Percentiles rank a stretch among this genome's conserved stretches.
These are phyloP conservation scores for Lactarius deliciosus DNA, from an alignment of 768 basidiomycete species.

Conservation along the genomic window DNA sequence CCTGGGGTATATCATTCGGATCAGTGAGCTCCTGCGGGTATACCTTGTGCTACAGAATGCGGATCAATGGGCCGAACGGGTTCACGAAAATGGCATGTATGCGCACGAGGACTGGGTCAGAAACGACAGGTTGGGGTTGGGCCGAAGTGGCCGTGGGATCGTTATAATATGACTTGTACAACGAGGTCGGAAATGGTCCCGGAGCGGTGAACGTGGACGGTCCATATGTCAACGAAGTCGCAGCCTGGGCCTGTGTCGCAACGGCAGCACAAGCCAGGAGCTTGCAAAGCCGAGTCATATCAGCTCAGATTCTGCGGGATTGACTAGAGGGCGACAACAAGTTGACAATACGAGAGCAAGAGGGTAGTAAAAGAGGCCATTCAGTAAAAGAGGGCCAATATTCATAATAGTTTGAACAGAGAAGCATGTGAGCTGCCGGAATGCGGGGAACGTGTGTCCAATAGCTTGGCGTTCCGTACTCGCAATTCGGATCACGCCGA, in stretches of 20 bases:
- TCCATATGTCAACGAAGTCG: conserved; percentile 28
- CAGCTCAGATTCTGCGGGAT: neutral
- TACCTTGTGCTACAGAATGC: conserved; percentile 46
- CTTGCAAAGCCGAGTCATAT: conserved; percentile 8
- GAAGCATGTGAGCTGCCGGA: neutral
- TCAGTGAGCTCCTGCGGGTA: conserved; percentile 65
- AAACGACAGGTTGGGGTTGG: conserved; percentile 75
- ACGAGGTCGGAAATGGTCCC: conserved; percentile 63
- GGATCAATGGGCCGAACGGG: conserved; percentile 6
- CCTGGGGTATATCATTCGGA: conserved; percentile 57
- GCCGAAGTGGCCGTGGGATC: conserved; percentile 67
- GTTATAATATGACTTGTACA: conserved; percentile 68
- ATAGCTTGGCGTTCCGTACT: too few relatives aligned
- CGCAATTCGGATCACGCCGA: neutral
- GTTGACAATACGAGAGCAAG: neutral
- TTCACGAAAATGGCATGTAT: neutral
- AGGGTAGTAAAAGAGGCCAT: neutral
- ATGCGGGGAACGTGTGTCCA: neutral
- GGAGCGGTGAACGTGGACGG: conserved; percentile 58
- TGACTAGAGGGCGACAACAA: neutral
- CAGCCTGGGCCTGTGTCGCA: conserved; percentile 9
- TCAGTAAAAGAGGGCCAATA: neutral
- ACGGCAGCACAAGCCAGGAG: conserved; percentile 17
- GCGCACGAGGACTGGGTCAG: conserved; percentile 64
- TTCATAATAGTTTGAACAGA: too few relatives aligned